Evolutionary conservation across 495 filamentous ascomycete species (phyloP).

Genomic region (Polyplosphaeria fusca): DNA sequence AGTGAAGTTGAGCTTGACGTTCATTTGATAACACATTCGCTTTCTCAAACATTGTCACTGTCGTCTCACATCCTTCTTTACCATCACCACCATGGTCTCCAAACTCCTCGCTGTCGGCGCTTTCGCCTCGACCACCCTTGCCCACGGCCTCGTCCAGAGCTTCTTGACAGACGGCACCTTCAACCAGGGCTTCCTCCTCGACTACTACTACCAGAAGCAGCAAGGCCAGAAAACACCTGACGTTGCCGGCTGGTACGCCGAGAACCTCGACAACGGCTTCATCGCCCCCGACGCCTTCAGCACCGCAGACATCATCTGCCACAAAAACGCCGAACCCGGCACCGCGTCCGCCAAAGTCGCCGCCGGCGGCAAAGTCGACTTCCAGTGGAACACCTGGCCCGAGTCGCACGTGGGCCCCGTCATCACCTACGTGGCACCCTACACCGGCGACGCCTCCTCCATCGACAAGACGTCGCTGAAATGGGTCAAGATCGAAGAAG

Average conservation of each 20-base stretch:
- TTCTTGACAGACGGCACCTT: conserved; percentile 13
- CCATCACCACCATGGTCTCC: conserved; percentile 1
- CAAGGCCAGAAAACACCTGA: conserved; percentile 9
- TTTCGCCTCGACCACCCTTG: conserved; percentile 14
- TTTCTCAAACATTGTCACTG: neutral
- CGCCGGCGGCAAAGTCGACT: conserved; percentile 21
- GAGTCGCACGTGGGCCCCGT: conserved; percentile 29
- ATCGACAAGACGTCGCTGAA: conserved; percentile 23
- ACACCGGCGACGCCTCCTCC: conserved; percentile 7
- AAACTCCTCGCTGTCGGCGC: conserved; percentile 8
- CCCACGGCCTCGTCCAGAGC: conserved; percentile 20
- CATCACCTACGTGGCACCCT: conserved; percentile 29
- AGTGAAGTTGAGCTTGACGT: conserved; percentile 22
- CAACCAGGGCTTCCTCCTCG: conserved; percentile 10
- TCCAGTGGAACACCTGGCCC: conserved; percentile 32
- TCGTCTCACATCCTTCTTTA: neutral
- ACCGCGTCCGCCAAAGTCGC: conserved; percentile 1
- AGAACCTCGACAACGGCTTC: conserved; percentile 30
- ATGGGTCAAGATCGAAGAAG: conserved; percentile 30
- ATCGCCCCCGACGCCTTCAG: conserved; percentile 7
- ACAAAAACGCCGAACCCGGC: conserved; percentile 14
- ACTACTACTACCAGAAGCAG: conserved; percentile 22
- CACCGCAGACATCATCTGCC: conserved; percentile 28
- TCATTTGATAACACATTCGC: conserved; percentile 19
- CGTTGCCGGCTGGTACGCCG: conserved; percentile 22